phyloP scores from a whole-genome alignment of 306 rosid species.

The Cucumis melo region DNA sequence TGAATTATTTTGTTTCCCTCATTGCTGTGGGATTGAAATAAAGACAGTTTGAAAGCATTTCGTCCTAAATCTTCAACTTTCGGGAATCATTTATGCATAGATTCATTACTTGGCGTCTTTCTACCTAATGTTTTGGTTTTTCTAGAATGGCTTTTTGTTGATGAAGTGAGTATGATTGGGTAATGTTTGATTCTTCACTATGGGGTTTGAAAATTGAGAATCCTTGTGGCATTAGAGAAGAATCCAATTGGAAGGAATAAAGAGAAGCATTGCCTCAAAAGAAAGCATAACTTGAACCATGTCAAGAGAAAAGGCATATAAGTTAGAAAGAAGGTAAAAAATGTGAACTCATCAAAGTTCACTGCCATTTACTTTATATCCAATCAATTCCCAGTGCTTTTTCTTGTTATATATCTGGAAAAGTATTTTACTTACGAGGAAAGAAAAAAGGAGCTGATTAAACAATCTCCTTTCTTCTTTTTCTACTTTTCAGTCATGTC shows the following conservation, averaged over 20 bases:
- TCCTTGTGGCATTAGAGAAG: slow-evolving; percentile 7
- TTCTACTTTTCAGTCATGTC: slow-evolving; percentile 14
- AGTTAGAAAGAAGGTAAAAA: slow-evolving; percentile 17
- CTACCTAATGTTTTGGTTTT: not conserved
- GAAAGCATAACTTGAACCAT: slow-evolving; percentile 54
- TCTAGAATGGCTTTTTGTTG: not conserved
- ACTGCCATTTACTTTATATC: slow-evolving; percentile 6
- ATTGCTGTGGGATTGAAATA: not conserved
- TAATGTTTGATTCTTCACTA: not conserved
- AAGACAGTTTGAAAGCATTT: not conserved
- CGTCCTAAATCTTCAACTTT: not conserved
- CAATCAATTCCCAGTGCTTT: not conserved
- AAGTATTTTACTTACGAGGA: not conserved
- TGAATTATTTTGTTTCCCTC: not conserved
- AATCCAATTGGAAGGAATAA: slow-evolving; percentile 19
- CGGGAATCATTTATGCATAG: not conserved
- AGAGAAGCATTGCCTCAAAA: slow-evolving; percentile 27
- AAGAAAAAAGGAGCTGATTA: not conserved
- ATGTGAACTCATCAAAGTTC: slow-evolving; percentile 10
- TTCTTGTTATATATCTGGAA: not conserved
- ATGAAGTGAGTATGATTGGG: not conserved
- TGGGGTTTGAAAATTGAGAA: not conserved
- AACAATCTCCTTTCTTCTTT: slow-evolving; percentile 14
- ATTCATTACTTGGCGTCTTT: not conserved
- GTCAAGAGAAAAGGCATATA: slow-evolving; percentile 31